Percentiles rank a stretch among this genome's conserved stretches.
These are phyloP conservation scores for Leccinum holopus DNA, from an alignment of 1,284 basidiomycete genomes.

Conservation along the genomic window DNA sequence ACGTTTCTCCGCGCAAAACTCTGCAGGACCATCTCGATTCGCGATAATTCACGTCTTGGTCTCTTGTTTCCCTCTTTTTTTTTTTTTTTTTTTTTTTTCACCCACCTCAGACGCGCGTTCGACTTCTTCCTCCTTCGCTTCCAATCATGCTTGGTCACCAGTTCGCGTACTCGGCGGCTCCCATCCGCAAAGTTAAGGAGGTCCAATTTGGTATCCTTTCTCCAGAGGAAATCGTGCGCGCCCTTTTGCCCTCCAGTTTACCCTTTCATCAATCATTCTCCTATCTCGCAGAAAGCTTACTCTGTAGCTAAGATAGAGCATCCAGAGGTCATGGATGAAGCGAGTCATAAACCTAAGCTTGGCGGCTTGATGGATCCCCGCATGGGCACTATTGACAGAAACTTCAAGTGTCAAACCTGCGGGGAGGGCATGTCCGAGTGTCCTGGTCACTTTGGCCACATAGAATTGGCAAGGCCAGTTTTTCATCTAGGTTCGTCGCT, in stretches of 20 bases:
- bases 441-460: conserved; percentile 98
- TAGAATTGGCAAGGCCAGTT: conserved; percentile 94
- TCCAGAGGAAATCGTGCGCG: conserved; percentile 97
- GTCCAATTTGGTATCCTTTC: conserved; percentile 99
- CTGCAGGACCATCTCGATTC: conserved; percentile 18
- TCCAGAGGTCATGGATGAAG: conserved; percentile 98
- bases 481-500: conserved; percentile 85
- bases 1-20: conserved; percentile 5
- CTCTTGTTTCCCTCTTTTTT: conserved; percentile 4
- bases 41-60: conserved; percentile 29
- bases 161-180: conserved; percentile 90
- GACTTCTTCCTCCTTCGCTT: background rate
- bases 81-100: conserved; percentile 18
- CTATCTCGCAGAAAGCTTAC: conserved; percentile 80
- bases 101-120: conserved; percentile 21
- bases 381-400: conserved; percentile 98
- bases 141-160: conserved; percentile 74
- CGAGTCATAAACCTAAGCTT: conserved; percentile 81
- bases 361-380: conserved; percentile 97
- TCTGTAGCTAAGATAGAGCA: conserved; percentile 98
- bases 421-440: conserved; percentile 98
- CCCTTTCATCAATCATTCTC: conserved; percentile 12
- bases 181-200: conserved; percentile 92
- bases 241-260: conserved; percentile 3
- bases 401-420: conserved; percentile 99